Percentiles rank a stretch among this genome's conserved stretches.
These are phyloP conservation scores for Boechera divaricarpa DNA, from an alignment of 345 rosid genomes.

Conservation along the genomic window DNA sequence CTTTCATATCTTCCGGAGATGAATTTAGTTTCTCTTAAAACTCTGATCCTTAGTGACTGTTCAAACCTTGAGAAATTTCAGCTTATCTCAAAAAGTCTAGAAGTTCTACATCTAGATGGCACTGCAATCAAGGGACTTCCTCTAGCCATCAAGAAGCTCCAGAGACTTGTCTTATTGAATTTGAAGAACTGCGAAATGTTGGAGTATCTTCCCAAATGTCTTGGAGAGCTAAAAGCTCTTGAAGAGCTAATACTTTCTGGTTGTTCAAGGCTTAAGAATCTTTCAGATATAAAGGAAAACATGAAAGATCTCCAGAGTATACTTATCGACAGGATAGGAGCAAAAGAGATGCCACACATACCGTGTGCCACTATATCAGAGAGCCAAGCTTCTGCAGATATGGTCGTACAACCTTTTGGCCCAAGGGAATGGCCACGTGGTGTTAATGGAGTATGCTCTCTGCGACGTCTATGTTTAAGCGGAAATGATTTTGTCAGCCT, in stretches of 20 bases:
- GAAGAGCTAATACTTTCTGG: neutral
- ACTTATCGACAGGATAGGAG: neutral
- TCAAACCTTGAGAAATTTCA: neutral
- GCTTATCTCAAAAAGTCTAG: neutral
- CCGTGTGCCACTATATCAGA: neutral
- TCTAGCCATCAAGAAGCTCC: neutral
- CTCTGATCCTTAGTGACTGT: neutral
- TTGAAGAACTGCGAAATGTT: neutral
- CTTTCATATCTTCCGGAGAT: neutral
- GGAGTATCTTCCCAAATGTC: neutral
- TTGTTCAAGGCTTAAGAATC: neutral
- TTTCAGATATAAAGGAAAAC: neutral
- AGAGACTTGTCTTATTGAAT: neutral
- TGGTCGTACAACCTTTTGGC: neutral
- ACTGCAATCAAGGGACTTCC: neutral
- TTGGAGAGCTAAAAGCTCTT: neutral
- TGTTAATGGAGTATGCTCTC: neutral
- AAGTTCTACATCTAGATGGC: neutral
- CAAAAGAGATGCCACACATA: neutral
- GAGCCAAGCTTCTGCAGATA: neutral
- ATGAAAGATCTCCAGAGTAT: neutral
- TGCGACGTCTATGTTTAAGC: neutral
- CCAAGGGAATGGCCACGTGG: neutral
- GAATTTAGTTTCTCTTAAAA: neutral
- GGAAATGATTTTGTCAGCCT: neutral